Evolutionary conservation across 768 basidiomycete species (phyloP).

Genomic region (Tricholoma terreum): DNA sequence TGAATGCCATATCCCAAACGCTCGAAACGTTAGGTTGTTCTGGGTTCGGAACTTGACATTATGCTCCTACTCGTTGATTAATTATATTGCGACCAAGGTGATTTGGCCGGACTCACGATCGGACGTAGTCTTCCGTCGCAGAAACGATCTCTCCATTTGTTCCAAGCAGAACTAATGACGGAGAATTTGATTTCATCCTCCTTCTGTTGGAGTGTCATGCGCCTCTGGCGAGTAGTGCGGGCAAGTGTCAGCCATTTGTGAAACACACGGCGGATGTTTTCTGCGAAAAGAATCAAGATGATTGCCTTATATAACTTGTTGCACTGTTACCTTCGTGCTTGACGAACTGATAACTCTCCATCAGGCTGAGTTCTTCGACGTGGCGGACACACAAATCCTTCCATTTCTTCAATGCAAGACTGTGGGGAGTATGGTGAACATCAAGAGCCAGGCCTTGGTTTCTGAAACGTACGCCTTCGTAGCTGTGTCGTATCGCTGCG

Average conservation of each 20-base stretch:
- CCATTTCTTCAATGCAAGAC: constrained; percentile 68
- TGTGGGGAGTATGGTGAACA: constrained; percentile 23
- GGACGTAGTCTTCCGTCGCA: constrained; percentile 62
- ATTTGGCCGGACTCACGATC: constrained; percentile 41
- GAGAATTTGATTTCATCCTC: constrained; percentile 60
- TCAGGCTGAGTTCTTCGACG: constrained; percentile 69
- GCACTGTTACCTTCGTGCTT: constrained; percentile 65
- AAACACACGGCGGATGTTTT: constrained; percentile 65
- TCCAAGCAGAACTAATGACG: constrained; percentile 60
- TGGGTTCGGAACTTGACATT: constrained; percentile 56
- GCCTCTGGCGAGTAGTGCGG: constrained; percentile 59
- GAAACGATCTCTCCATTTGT: constrained; percentile 76
- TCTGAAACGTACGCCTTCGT: constrained; percentile 29
- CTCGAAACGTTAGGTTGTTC: constrained; percentile 58
- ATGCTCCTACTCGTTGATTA: constrained; percentile 45
- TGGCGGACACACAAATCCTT: constrained; percentile 57
- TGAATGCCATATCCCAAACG: constrained; percentile 72
- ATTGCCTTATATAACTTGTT: background rate
- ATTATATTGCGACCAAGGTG: background rate
- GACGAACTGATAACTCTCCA: constrained; percentile 80
- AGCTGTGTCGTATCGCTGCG: constrained; percentile 38
- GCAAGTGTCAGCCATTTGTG: constrained; percentile 64
- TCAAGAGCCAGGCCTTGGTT: constrained; percentile 6
- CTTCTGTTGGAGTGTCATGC: constrained; percentile 53
- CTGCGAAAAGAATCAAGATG: constrained; percentile 32